Conservation (phyloP, 768 basidiomycete species). For the Scleroderma citrinum region DNA sequence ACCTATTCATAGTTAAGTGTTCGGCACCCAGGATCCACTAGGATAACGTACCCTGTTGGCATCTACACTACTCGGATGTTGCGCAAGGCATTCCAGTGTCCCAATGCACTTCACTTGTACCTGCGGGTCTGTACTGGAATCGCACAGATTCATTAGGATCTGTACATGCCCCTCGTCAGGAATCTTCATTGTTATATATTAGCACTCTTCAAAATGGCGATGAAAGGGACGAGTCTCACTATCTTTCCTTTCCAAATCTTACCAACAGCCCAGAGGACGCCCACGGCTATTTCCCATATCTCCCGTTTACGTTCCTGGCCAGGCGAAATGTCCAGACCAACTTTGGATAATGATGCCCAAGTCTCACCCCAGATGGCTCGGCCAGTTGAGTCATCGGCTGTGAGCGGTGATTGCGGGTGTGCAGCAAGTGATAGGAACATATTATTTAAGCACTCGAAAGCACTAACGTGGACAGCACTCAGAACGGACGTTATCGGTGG, state of each 20-base stretch:
- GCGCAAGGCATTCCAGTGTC: conserved; percentile 79
- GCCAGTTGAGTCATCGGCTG: conserved; percentile 45
- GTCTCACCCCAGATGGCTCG: conserved; percentile 55
- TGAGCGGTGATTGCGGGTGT: conserved; percentile 34
- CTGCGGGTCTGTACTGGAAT: conserved; percentile 45
- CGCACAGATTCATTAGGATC: conserved; percentile 61
- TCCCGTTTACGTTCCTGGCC: conserved; percentile 68
- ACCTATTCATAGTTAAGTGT: conserved; percentile 31
- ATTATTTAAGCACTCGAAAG: conserved; percentile 88
- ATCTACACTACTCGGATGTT: conserved; percentile 54
- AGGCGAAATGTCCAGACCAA: conserved; percentile 53
- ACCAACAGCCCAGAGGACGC: conserved; percentile 86
- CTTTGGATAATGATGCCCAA: conserved; percentile 55
- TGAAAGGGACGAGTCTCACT: conserved; percentile 33
- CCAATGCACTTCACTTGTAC: conserved; percentile 78
- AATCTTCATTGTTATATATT: conserved; percentile 29
- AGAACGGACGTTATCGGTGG: conserved; percentile 87
- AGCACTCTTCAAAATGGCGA: too few relatives aligned
- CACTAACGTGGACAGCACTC: conserved; percentile 75
- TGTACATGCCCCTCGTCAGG: conserved; percentile 58
- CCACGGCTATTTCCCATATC: conserved; percentile 74
- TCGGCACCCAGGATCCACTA: conserved; percentile 21
- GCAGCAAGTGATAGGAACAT: conserved; percentile 70
- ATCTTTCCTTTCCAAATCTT: conserved; percentile 65
- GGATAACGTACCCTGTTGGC: conserved; percentile 43